A percentile compares a stretch with the other conserved stretches of the same genome.
phyloP scores from a whole-genome alignment of 768 basidiomycete genomes.

The Tubosaeta brunneosetosa region DNA sequence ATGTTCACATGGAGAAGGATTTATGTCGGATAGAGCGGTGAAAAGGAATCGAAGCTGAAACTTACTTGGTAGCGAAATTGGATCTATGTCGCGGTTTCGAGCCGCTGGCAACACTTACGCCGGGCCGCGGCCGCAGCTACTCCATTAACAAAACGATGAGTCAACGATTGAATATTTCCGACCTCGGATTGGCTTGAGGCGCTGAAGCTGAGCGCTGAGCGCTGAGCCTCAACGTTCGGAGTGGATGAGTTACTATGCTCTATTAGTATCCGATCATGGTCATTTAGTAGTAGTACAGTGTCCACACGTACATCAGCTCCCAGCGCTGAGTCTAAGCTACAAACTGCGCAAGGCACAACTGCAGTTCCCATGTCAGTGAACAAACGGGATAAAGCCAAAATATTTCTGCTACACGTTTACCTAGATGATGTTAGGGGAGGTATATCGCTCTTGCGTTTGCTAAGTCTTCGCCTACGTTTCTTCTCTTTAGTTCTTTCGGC shows the following conservation, averaged over 20 bases:
- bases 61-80: too few relatives aligned
- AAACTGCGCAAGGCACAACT: conserved; percentile 2
- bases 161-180: too few relatives aligned
- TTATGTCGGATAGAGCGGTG: too few relatives aligned
- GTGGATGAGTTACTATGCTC: neutral
- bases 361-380: conserved; percentile 9
- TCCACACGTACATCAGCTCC: conserved; percentile 9
- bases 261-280: conserved; percentile 2
- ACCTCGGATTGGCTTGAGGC: too few relatives aligned
- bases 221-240: too few relatives aligned
- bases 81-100: too few relatives aligned
- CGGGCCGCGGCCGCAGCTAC: too few relatives aligned
- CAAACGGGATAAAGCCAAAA: conserved; percentile 4
- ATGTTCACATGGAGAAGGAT: too few relatives aligned
- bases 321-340: conserved; percentile 15
- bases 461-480: conserved; percentile 29
- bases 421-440: conserved; percentile 9
- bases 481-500: conserved; percentile 19
- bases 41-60: too few relatives aligned
- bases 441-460: conserved; percentile 30
- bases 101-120: too few relatives aligned
- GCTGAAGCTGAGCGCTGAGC: too few relatives aligned
- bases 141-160: too few relatives aligned
- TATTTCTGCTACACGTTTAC: conserved; percentile 19
- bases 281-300: conserved; percentile 1